Base-by-base conservation (phyloP, 495 filamentous ascomycete genomes). In the Copromyces sp. region DNA sequence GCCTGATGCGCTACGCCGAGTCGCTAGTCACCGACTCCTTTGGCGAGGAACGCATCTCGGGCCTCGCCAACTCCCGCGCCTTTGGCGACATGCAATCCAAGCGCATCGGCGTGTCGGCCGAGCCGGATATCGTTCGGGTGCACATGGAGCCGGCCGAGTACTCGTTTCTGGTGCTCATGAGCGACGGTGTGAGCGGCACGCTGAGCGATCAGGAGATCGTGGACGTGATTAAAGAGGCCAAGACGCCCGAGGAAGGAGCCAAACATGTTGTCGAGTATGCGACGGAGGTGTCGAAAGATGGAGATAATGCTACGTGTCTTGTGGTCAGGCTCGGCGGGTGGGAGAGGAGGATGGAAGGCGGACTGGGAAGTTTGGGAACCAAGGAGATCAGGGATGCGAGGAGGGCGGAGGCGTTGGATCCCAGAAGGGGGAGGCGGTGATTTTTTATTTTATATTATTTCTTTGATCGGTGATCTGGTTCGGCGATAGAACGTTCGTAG, bases 11-110 rank as follows among this genome's bases (percentile, higher is more conserved):
- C 69, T 98, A 92, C 77, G 93, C 81, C 71, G 78, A 77, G 45
- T 92, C 91, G 1, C 94, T 99, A 75, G 89, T 96, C 32, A 97
- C 95, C 0, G 95, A 99, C 79, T 95, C 93, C 17, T 98, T 98
- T 78, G 95, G 95, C 77, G 96, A 99, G 81, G 96, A 98, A 80
- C 93, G 95, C 73, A 94, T 99, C 83, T 89, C 89, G 70, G 94
- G 95, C 0, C 88, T 99, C 1, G 95, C 95, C 76, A 99, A 99
- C 82, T 95, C 92, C 9, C 92, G 95, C 7, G 86, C 94, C 3
- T 98, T 99, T 76, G 95, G 95, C 39, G 95, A 98, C 82, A 91
- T 97, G 76, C 87, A 87, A 70, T 92, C 90, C 42, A 99, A 99
- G 80, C 92, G 94, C 65, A 89, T 98, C 45, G 95, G 95, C 40